Evolutionary conservation across 352 stramenopile species (phyloP).

Genomic region (Phytophthora crassamura): DNA sequence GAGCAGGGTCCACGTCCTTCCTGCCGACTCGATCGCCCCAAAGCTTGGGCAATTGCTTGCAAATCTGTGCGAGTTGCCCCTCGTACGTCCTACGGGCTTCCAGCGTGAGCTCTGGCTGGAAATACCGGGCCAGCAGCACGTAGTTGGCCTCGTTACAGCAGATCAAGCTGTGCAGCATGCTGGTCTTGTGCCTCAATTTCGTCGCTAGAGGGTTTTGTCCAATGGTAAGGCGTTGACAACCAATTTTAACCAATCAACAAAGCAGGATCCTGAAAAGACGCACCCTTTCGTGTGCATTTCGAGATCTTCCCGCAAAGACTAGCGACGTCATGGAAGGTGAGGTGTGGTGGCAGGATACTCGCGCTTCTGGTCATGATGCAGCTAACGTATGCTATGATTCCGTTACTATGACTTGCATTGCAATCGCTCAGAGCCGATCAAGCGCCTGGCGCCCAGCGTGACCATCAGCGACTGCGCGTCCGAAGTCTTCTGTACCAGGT

Average conservation of each 20-base stretch:
- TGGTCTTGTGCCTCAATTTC: background rate
- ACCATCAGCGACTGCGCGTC: slow-evolving; percentile 89
- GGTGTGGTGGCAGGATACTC: background rate
- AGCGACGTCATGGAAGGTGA: slow-evolving; percentile 43
- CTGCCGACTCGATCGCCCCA: slow-evolving; percentile 32
- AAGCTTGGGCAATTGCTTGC: slow-evolving; percentile 41
- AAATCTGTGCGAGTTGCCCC: slow-evolving; percentile 55
- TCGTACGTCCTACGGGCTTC: slow-evolving; percentile 58
- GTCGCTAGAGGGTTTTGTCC: slow-evolving; percentile 1
- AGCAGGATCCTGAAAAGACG: slow-evolving; percentile 20
- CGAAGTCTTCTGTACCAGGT: slow-evolving; percentile 90
- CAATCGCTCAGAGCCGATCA: slow-evolving; percentile 46
- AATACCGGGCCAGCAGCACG: slow-evolving; percentile 74
- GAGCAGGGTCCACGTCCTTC: slow-evolving; percentile 19
- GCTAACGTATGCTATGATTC: background rate
- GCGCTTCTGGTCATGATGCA: background rate
- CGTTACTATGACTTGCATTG: background rate
- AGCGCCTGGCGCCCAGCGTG: slow-evolving; percentile 77
- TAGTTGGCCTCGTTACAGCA: slow-evolving; percentile 73
- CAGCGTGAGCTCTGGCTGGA: slow-evolving; percentile 52
- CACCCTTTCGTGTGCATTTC: slow-evolving; percentile 28
- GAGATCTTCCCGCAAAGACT: slow-evolving; percentile 36
- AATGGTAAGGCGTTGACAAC: background rate
- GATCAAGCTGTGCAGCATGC: slow-evolving; percentile 74
- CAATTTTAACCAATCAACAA: slow-evolving; percentile 22